Conservation (phyloP, 2,329 filamentous ascomycete genomes). For the Cladosporium phlei region DNA sequence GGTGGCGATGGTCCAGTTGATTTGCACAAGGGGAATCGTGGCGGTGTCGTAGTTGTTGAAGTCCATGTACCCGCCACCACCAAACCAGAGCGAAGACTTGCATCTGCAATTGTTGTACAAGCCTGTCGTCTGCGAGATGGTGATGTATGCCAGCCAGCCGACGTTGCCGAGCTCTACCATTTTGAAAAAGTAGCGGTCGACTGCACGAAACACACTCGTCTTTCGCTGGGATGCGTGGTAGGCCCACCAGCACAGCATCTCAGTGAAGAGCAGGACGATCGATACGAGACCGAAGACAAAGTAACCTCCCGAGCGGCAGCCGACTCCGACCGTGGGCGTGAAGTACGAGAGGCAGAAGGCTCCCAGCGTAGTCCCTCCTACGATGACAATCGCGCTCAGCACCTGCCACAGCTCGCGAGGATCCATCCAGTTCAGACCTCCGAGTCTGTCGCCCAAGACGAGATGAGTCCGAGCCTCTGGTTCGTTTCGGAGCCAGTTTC, state of each 20-base stretch:
- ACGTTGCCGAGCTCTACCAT: conserved; percentile 36
- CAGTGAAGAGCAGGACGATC: conserved; percentile 33
- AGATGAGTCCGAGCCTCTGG: conserved; percentile 31
- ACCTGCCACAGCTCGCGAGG: conserved; percentile 43
- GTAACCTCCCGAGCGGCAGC: conserved; percentile 39
- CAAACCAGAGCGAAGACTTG: conserved; percentile 35
- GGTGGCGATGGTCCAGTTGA: conserved; percentile 33
- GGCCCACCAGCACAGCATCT: conserved; percentile 36
- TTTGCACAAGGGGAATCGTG: conserved; percentile 25
- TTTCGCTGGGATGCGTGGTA: conserved; percentile 16
- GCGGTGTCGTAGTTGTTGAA: conserved; percentile 31
- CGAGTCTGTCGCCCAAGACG: conserved; percentile 30
- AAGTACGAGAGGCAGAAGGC: conserved; percentile 41
- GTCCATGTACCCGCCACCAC: conserved; percentile 36
- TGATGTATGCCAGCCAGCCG: conserved; percentile 35
- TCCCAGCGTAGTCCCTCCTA: conserved; percentile 34
- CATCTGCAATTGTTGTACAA: conserved; percentile 41
- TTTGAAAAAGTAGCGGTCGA: conserved; percentile 29
- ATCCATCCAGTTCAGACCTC: conserved; percentile 40
- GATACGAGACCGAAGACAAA: conserved; percentile 37
- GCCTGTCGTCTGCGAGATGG: conserved; percentile 41
- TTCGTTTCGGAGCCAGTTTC: conserved; percentile 36
- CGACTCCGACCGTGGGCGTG: conserved; percentile 44
- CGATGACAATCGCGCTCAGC: conserved; percentile 33
- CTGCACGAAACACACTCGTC: conserved; percentile 5